phyloP scores from a whole-genome alignment of 2,329 filamentous ascomycete species.

The Fusarium anguioides region DNA sequence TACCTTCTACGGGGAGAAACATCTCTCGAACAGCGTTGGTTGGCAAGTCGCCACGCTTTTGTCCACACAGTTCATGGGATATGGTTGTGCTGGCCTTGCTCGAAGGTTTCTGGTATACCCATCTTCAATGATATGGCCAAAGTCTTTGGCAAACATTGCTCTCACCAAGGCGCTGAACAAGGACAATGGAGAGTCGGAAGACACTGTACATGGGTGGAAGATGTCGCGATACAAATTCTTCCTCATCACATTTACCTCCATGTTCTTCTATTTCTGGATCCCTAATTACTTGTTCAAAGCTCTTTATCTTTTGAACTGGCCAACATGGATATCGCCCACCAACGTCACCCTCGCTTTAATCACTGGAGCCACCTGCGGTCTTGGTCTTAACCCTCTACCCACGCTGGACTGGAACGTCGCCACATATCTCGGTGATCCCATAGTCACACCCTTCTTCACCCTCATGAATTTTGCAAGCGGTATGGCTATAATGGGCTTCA shows the following conservation, averaged over 20 bases:
- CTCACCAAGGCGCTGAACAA: slow-evolving; percentile 48
- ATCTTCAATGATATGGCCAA: slow-evolving; percentile 62
- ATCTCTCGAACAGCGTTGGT: slow-evolving; percentile 48
- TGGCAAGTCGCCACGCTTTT: slow-evolving; percentile 61
- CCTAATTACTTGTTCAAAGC: slow-evolving; percentile 62
- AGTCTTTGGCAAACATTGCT: slow-evolving; percentile 58
- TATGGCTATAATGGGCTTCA: slow-evolving; percentile 63
- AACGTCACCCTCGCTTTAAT: slow-evolving; percentile 51
- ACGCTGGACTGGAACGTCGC: slow-evolving; percentile 57
- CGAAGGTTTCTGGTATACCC: slow-evolving; percentile 62
- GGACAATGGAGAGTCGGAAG: slow-evolving; percentile 32
- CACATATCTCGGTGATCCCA: slow-evolving; percentile 46
- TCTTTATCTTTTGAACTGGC: slow-evolving; percentile 60
- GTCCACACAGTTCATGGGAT: slow-evolving; percentile 63
- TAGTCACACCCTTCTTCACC: slow-evolving; percentile 47
- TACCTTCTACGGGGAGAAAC: slow-evolving; percentile 57
- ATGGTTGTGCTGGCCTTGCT: slow-evolving; percentile 61
- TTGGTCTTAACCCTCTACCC: slow-evolving; percentile 53
- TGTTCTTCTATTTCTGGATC: slow-evolving; percentile 65
- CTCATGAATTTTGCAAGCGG: slow-evolving; percentile 46
- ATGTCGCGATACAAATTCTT: slow-evolving; percentile 56
- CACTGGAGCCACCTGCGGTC: slow-evolving; percentile 50
- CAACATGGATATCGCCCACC: slow-evolving; percentile 61
- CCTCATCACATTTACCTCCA: slow-evolving; percentile 52
- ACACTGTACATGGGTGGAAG: slow-evolving; percentile 39